A percentile compares a stretch with the other conserved stretches of the same genome.
phyloP scores from a whole-genome alignment of 768 basidiomycete genomes.

The Favolaschia claudopus region DNA sequence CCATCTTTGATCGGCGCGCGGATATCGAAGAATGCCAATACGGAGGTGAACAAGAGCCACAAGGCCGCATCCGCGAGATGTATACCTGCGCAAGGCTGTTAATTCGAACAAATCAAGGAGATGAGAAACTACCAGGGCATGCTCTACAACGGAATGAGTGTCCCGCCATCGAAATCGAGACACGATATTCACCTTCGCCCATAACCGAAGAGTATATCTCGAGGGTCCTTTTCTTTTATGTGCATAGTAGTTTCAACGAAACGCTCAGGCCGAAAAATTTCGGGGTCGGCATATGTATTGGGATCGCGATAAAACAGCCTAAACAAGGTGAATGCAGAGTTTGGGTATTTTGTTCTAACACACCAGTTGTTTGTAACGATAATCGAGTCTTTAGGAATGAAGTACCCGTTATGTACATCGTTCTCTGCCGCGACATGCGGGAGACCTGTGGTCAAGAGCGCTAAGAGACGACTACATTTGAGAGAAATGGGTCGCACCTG shows the following conservation, averaged over 20 bases:
- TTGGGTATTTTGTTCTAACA: not conserved
- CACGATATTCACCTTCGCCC: constrained; percentile 28
- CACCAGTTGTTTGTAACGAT: constrained; percentile 26
- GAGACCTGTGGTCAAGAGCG: constrained; percentile 6
- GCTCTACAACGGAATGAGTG: not conserved
- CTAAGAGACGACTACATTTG: not conserved
- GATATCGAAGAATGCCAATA: constrained; percentile 30
- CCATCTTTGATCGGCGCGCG: constrained; percentile 26
- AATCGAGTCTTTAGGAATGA: constrained; percentile 29
- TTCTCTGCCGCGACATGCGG: constrained; percentile 23
- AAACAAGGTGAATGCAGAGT: not conserved
- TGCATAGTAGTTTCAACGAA: constrained; percentile 21
- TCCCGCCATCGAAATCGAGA: not conserved
- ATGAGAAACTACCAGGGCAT: not conserved
- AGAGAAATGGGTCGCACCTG: constrained; percentile 2
- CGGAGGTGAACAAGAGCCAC: constrained; percentile 29
- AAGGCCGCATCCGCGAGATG: constrained; percentile 38
- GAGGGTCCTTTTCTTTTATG: constrained; percentile 25
- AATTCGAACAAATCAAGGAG: too few relatives aligned
- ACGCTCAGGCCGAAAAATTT: constrained; percentile 28
- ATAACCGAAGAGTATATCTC: constrained; percentile 29
- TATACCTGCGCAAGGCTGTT: constrained; percentile 30
- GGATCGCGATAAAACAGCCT: constrained; percentile 30
- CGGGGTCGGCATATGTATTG: constrained; percentile 27
- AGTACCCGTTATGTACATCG: constrained; percentile 26